Percentiles rank a stretch among this genome's conserved stretches.
Conservation (phyloP, 495 filamentous ascomycete genomes). For the Durotheca rogersii region DNA sequence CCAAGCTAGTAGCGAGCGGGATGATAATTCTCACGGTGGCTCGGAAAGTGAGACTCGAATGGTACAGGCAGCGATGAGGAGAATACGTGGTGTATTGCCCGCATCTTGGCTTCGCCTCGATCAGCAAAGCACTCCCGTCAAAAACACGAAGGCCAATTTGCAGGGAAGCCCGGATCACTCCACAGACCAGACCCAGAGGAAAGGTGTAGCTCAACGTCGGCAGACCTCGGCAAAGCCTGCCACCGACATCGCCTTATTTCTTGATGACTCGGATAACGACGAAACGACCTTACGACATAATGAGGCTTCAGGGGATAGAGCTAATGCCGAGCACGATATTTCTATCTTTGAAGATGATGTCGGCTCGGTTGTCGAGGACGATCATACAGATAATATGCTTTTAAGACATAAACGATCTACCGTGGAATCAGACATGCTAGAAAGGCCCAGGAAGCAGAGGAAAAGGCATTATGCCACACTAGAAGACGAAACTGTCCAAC, state of each 20-base stretch:
- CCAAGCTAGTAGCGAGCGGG: conserved; percentile 9
- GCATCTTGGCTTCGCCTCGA: conserved; percentile 88
- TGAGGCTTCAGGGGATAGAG: conserved; percentile 15
- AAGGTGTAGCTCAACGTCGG: conserved; percentile 56
- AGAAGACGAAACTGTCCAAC: conserved; percentile 28
- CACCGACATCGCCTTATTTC: conserved; percentile 35
- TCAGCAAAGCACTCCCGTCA: conserved; percentile 38
- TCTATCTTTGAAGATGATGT: conserved; percentile 38
- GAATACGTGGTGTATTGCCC: conserved; percentile 81
- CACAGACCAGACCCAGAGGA: conserved; percentile 41
- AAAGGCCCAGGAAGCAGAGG: conserved; percentile 32
- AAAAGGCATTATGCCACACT: conserved; percentile 30
- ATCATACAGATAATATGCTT: conserved; percentile 57
- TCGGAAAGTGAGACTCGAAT: too few relatives aligned
- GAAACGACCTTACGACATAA: conserved; percentile 30
- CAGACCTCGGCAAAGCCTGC: conserved; percentile 28
- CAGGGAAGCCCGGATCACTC: conserved; percentile 43
- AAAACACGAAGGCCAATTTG: conserved; percentile 28
- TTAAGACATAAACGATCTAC: conserved; percentile 41
- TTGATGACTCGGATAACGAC: conserved; percentile 53
- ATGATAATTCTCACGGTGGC: conserved; percentile 41
- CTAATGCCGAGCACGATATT: background rate
- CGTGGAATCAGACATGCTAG: conserved; percentile 11
- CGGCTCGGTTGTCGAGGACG: conserved; percentile 52
- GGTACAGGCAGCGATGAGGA: conserved; percentile 42